Conservation (phyloP, 345 rosid genomes). For the Eutrema yunnanense region DNA sequence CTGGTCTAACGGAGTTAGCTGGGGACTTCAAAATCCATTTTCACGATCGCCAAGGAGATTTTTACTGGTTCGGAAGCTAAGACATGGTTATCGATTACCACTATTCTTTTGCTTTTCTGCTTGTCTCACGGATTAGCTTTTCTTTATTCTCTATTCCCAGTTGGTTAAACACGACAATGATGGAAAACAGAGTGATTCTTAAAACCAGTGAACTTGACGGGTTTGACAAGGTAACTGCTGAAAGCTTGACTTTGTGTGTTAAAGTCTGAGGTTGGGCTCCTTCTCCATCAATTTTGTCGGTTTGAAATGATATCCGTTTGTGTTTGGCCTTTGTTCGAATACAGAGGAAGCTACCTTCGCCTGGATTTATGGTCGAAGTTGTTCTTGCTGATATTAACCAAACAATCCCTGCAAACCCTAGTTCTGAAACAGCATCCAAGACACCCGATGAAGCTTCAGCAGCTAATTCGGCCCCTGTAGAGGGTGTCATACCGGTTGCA, state of each 20-base stretch:
- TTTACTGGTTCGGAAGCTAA: slow-evolving; percentile 61
- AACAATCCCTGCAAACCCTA: slow-evolving; percentile 25
- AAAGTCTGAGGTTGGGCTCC: background rate
- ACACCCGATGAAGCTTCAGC: slow-evolving; percentile 42
- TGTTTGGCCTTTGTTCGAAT: slow-evolving; percentile 14
- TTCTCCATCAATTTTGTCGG: background rate
- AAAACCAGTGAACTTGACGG: slow-evolving; percentile 63
- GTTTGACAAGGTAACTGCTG: slow-evolving; percentile 63
- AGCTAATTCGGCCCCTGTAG: slow-evolving; percentile 29
- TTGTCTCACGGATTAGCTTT: slow-evolving; percentile 8
- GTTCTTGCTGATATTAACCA: slow-evolving; percentile 49
- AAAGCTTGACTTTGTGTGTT: background rate
- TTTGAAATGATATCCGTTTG: background rate
- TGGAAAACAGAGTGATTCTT: slow-evolving; percentile 67
- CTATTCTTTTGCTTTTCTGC: background rate
- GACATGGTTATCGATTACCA: background rate
- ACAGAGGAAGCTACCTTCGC: slow-evolving; percentile 85
- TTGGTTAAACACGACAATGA: slow-evolving; percentile 82
- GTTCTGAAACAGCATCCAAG: slow-evolving; percentile 30
- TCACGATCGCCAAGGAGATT: slow-evolving; percentile 91
- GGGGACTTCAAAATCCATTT: slow-evolving; percentile 87
- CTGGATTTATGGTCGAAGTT: slow-evolving; percentile 81
- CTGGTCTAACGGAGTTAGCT: slow-evolving; percentile 67
- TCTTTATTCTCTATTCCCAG: slow-evolving; percentile 31
- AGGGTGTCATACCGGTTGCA: slow-evolving; percentile 28